A percentile compares a stretch with the other conserved stretches of the same genome.
Evolutionary conservation across 2,329 filamentous ascomycete species (phyloP).

Genomic region (Parastagonospora avenae): DNA sequence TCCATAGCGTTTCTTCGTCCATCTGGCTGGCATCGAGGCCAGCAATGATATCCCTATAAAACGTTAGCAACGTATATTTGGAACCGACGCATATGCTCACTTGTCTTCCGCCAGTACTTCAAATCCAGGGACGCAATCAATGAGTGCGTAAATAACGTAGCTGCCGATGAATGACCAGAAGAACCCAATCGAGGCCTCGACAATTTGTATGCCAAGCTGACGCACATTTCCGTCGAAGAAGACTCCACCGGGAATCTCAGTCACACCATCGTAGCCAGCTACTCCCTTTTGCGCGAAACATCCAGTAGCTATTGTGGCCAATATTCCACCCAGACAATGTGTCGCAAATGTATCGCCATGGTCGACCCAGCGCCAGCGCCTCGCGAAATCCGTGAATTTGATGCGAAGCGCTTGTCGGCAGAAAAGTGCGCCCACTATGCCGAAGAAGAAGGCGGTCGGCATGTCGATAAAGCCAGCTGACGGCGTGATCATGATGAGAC

Average conservation of each 20-base stretch:
- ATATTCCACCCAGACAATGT: slow-evolving; percentile 58
- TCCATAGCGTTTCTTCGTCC: slow-evolving; percentile 53
- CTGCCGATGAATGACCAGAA: slow-evolving; percentile 57
- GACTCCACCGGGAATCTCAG: slow-evolving; percentile 56
- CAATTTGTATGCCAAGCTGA: slow-evolving; percentile 57
- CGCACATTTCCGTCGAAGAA: slow-evolving; percentile 59
- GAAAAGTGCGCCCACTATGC: slow-evolving; percentile 53
- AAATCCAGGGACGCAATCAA: slow-evolving; percentile 59
- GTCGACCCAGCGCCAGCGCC: slow-evolving; percentile 58
- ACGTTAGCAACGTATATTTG: slow-evolving; percentile 6
- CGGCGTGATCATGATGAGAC: slow-evolving; percentile 59
- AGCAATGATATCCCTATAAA: slow-evolving; percentile 51
- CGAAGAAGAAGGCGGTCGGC: slow-evolving; percentile 56
- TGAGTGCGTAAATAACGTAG: slow-evolving; percentile 56
- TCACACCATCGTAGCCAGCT: slow-evolving; percentile 58
- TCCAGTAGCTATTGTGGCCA: slow-evolving; percentile 58
- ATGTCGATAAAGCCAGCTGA: slow-evolving; percentile 57
- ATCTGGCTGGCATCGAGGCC: slow-evolving; percentile 59
- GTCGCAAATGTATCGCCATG: slow-evolving; percentile 63
- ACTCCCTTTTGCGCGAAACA: slow-evolving; percentile 58
- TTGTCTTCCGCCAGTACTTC: slow-evolving; percentile 60
- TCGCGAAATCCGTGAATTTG: slow-evolving; percentile 57
- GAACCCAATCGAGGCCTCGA: slow-evolving; percentile 59
- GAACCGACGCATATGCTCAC: slow-evolving; percentile 47
- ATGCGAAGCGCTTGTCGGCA: slow-evolving; percentile 59